Evolutionary conservation across 2,329 filamentous ascomycete species (phyloP).

Genomic region (Triangularia verruculosa): DNA sequence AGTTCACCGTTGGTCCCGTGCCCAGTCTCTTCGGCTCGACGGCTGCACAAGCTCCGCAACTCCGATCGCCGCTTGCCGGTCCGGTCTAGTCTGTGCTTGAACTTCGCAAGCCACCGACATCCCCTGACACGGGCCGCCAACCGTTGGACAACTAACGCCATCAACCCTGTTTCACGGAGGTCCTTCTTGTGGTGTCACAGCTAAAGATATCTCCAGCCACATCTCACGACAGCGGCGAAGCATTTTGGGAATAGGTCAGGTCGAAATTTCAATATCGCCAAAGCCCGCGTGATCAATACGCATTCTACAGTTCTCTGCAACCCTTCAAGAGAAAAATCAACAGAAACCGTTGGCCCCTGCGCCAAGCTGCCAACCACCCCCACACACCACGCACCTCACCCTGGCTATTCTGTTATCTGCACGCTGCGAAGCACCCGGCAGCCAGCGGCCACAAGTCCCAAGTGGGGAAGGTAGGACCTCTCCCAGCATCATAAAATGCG

Average conservation of each 20-base stretch:
- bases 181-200: too few species aligned
- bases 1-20: background rate
- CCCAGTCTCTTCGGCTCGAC: background rate
- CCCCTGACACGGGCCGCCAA: background rate
- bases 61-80: background rate
- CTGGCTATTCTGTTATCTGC: background rate
- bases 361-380: conserved; percentile 1
- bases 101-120: background rate
- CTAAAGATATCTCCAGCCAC: background rate
- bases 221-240: background rate
- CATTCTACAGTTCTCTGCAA: background rate
- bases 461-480: background rate
- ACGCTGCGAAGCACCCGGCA: background rate
- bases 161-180: background rate
- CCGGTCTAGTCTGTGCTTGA: background rate
- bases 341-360: background rate
- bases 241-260: background rate
- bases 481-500: background rate
- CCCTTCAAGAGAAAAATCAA: background rate
- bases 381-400: background rate
- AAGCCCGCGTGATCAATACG: background rate
- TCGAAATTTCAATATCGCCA: background rate
- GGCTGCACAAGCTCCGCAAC: background rate
- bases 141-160: background rate
- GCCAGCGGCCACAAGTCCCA: conserved; percentile 4